Evolutionary conservation across 2,329 filamentous ascomycete genomes (phyloP).

Genomic region (Neurospora sp.): DNA sequence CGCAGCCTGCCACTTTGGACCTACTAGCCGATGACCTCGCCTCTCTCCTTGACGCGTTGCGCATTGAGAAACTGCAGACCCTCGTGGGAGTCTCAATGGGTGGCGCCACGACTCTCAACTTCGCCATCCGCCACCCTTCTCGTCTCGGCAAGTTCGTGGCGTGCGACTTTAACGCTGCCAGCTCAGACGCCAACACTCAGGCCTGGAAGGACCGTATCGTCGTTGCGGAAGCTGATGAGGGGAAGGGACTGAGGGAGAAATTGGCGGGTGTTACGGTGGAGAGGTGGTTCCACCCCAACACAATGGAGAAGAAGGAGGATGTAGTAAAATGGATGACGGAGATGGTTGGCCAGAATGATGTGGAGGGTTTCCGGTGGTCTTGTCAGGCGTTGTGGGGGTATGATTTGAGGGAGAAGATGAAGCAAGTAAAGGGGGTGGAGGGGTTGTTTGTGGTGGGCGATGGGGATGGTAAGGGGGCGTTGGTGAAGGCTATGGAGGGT

Average conservation of each 20-base stretch:
- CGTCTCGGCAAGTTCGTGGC: constrained; percentile 54
- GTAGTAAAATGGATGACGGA: constrained; percentile 48
- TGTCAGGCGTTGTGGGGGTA: constrained; percentile 66
- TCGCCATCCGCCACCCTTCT: constrained; percentile 44
- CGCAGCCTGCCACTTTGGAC: constrained; percentile 48
- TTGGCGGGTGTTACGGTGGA: constrained; percentile 63
- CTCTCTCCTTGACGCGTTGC: constrained; percentile 56
- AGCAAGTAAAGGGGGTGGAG: no score
- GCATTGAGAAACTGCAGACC: constrained; percentile 55
- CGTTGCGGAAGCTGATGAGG: constrained; percentile 49
- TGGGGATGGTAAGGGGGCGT: constrained; percentile 57
- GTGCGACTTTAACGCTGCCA: constrained; percentile 70
- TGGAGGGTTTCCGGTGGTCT: constrained; percentile 58
- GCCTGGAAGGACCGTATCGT: constrained; percentile 72
- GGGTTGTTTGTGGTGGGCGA: constrained; percentile 65
- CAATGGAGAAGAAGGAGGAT: constrained; percentile 30
- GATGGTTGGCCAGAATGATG: constrained; percentile 60
- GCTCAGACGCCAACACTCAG: constrained; percentile 60
- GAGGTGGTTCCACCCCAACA: constrained; percentile 66
- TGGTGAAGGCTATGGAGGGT: constrained; percentile 72
- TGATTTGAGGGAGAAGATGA: constrained; percentile 51
- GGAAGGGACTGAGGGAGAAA: constrained; percentile 39
- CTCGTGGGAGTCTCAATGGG: constrained; percentile 74
- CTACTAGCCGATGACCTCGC: constrained; percentile 59
- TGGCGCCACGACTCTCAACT: constrained; percentile 57